Evolutionary conservation across 2,329 filamentous ascomycete genomes (phyloP), one percentile per base, ranked within the genome.

Genomic region (Cephalotrichum gorgonifer): DNA sequence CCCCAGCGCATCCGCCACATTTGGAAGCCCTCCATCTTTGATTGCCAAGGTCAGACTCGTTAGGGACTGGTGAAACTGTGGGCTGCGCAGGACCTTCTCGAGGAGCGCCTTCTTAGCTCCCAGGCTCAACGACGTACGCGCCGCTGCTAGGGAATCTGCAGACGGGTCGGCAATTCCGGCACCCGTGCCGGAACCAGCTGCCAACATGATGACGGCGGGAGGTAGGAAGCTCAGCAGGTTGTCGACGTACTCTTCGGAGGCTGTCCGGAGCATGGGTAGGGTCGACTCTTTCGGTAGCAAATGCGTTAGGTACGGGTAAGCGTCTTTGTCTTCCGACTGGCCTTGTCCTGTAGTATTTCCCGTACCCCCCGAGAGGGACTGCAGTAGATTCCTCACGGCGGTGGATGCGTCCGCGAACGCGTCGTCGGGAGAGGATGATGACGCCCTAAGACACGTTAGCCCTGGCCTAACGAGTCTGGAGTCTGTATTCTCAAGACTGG

Each of bases 21-120:
- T 94, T 4, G 91, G 90, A 50, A 98, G 68, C 0, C 91, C 93
- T 12, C 93, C 93, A 57, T 97, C 91, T 50, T 89, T 76, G 49
- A 98, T 72, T 12, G 93, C 93, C 65, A 89, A 81, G 0, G 89
- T 95, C 57, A 98, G 69, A 61, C 86, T 93, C 1, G 81, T 79
- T 35, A 96, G 68, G 56, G 88, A 91, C 64, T 97, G 93, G 52
- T 81, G 79, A 60, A 98, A 89, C 61, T 98, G 93, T 17, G 93
- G 91, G 55, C 87, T 94, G 54, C 87, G 80, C 14, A 97, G 69
- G 7, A 97, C 89, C 60, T 83, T 85, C 63, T 82, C 83, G 41
- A 98, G 67, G 12, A 97, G 77, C 22, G 76, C 73, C 60, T 85
- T 88, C 73, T 97, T 97, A 62, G 93, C 83, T 3, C 75, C 75